Conservation (phyloP, 2,329 filamentous ascomycete species). For the Aspergillus aculeatus region DNA sequence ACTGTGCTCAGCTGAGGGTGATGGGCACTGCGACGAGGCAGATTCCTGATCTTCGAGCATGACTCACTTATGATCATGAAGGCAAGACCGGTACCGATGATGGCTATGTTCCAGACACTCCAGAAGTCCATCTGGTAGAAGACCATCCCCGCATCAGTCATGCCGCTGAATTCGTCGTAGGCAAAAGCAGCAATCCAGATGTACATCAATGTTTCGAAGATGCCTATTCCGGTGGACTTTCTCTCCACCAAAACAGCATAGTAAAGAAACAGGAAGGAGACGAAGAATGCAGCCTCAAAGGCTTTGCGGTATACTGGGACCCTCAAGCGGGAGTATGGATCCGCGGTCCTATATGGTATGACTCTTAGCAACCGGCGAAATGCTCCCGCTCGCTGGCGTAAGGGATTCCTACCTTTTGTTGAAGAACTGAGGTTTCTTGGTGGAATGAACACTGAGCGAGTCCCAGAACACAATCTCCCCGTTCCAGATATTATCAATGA, state of each 20-base stretch:
- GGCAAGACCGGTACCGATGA: slow-evolving; percentile 68
- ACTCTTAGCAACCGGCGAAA: not conserved
- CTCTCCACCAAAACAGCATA: slow-evolving; percentile 81
- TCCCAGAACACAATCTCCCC: slow-evolving; percentile 89
- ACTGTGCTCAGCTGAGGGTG: slow-evolving; percentile 6
- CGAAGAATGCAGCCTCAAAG: slow-evolving; percentile 80
- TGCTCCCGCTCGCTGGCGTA: not conserved
- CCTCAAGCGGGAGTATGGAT: slow-evolving; percentile 72
- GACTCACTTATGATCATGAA: slow-evolving; percentile 71
- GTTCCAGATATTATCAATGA: slow-evolving; percentile 81
- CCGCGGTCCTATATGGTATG: slow-evolving; percentile 52
- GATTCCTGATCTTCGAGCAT: slow-evolving; percentile 11
- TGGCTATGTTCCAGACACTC: slow-evolving; percentile 71
- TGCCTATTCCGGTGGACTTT: slow-evolving; percentile 64
- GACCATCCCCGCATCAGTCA: slow-evolving; percentile 78
- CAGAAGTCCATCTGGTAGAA: slow-evolving; percentile 84
- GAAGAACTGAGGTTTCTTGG: slow-evolving; percentile 75
- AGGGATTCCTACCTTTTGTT: slow-evolving; percentile 50
- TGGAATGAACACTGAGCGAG: slow-evolving; percentile 67
- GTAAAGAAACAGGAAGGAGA: slow-evolving; percentile 73
- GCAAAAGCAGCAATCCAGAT: slow-evolving; percentile 85
- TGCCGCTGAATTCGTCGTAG: slow-evolving; percentile 83
- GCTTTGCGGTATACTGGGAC: slow-evolving; percentile 83
- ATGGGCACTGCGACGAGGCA: slow-evolving; percentile 20
- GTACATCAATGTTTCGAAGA: slow-evolving; percentile 71